phyloP scores from a whole-genome alignment of 164 flowering plant genomes.

The Tinospora cordifolia region DNA sequence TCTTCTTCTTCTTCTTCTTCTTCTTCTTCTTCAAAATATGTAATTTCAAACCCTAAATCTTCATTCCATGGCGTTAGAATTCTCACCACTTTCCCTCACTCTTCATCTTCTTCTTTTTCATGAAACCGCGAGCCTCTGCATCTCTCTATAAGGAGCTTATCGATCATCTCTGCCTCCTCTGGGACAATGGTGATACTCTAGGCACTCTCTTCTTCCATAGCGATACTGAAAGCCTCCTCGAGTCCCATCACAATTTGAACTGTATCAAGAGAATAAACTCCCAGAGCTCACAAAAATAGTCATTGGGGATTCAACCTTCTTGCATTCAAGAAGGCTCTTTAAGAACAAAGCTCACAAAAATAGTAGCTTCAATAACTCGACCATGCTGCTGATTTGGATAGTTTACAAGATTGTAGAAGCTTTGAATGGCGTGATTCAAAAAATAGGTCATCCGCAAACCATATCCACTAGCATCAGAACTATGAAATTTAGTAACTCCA shows the following conservation, averaged over 20 bases:
- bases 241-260: constrained; percentile 94
- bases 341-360: not conserved
- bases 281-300: constrained; percentile 37
- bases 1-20: too few relatives aligned
- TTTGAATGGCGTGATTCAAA: constrained; percentile 23
- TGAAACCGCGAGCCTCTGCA: too few relatives aligned
- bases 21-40: constrained; percentile 16
- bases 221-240: constrained; percentile 78
- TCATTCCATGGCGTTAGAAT: constrained; percentile 51
- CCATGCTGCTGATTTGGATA: constrained; percentile 14
- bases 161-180: constrained; percentile 78
- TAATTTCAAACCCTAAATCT: constrained; percentile 21
- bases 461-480: constrained; percentile 26
- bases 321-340: not conserved
- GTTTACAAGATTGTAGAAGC: constrained; percentile 25
- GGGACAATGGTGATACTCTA: constrained; percentile 69
- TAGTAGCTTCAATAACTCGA: constrained; percentile 23
- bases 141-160: constrained; percentile 40
- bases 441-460: constrained; percentile 30
- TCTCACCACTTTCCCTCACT: constrained; percentile 21
- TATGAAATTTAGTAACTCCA: not conserved
- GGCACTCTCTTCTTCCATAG: constrained; percentile 80
- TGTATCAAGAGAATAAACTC: constrained; percentile 56
- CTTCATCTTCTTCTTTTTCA: constrained; percentile 9
- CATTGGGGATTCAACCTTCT: constrained; percentile 21